Evolutionary conservation across 2,329 filamentous ascomycete species (phyloP), one percentile per base, ranked within the genome.

Genomic region (Aspergillus pseudotamarii): DNA sequence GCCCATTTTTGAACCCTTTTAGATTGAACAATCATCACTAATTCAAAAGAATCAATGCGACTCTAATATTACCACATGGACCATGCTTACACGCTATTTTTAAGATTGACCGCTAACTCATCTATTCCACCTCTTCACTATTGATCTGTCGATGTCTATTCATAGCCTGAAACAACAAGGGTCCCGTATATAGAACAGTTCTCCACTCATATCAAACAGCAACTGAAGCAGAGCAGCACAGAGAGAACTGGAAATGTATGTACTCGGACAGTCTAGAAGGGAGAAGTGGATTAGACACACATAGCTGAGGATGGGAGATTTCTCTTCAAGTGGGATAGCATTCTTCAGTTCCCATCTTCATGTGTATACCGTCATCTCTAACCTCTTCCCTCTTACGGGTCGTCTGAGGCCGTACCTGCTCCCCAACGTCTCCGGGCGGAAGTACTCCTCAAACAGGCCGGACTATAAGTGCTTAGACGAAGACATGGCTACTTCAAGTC

Each of bases 221-320:
- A 41, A n/a, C 16, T 41, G 19, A 41, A 41, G 38, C 8, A 41
- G 19, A 3, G 8, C 38, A 41, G 6, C 38, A 19, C 6, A 41
- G 8, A 41, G 38, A n/a, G 38, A 41, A 9, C 38, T n/a, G 9
- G 38, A 41, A n/a, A 9, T 41, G 43, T 14, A 36, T 14, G 12
- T 36, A 36, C 34, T 36, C 10, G 32, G 32, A 21, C 4, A 6
- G 3, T 46, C 21, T 9, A 23, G 11, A 2, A 8, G 6, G 21
- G 21, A 12, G 43, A 46, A 46, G 21, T 23, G 43, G n/a, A 14
- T 46, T 1, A 8, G 16, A 26, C 23, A 28, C 28, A 23, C 53
- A 14, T 38, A 28, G 41, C 30, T 54, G 6, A 3, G n/a, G 23
- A 58, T 59, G 59, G 61, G 65, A 12, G 43, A 14, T 23, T 23